Evolutionary conservation across 2,329 filamentous ascomycete genomes (phyloP).

Genomic region (Coniochaeta prunicola): DNA sequence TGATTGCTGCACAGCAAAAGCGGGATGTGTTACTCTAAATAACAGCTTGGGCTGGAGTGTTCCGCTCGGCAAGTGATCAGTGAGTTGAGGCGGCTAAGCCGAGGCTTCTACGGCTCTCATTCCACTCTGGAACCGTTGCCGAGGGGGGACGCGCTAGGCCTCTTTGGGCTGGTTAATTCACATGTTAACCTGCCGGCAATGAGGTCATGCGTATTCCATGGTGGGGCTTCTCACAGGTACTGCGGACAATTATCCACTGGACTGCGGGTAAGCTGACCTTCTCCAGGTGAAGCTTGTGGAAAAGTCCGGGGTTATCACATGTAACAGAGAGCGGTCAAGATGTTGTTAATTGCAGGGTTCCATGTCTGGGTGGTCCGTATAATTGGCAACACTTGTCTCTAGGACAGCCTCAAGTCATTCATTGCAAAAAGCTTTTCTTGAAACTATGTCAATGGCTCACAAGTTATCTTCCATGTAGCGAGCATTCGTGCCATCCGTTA

Average conservation of each 20-base stretch:
- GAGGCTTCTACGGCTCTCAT: slow-evolving; percentile 2
- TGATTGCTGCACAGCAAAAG: not conserved
- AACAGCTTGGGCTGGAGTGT: not conserved
- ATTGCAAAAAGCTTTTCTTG: too few species aligned
- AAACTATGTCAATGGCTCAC: too few species aligned
- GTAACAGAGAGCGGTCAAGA: not conserved
- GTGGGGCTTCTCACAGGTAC: not conserved
- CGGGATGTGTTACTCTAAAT: slow-evolving; percentile 1
- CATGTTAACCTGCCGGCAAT: slow-evolving; percentile 7
- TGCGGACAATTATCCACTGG: not conserved
- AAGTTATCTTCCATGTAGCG: not conserved
- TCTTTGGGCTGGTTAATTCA: slow-evolving; percentile 5
- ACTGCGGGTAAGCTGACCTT: not conserved
- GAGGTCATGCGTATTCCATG: slow-evolving; percentile 8
- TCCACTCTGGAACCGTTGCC: slow-evolving; percentile 1
- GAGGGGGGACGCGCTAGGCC: not conserved
- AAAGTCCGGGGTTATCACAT: not conserved
- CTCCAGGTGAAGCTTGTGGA: not conserved
- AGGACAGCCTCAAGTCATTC: too few species aligned
- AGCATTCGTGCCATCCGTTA: not conserved
- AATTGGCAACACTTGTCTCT: too few species aligned
- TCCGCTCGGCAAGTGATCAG: not conserved
- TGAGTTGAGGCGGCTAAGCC: not conserved
- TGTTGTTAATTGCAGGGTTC: not conserved
- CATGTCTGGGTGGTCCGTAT: too few species aligned